Conservation (phyloP, 2,329 filamentous ascomycete species). For the Penicillium vulpinum region DNA sequence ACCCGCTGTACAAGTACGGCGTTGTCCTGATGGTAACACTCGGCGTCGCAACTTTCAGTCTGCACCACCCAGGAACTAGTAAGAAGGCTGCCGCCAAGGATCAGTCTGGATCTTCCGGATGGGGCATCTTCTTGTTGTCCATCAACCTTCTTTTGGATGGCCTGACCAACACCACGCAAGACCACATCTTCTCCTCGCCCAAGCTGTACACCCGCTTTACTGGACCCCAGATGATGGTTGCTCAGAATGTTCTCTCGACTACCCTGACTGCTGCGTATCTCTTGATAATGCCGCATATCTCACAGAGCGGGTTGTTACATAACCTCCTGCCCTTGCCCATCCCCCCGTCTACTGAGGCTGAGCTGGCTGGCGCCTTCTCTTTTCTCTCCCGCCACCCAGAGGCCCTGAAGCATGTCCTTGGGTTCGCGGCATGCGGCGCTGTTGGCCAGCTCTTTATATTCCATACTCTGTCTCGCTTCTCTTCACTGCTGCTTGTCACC, state of each 20-base stretch:
- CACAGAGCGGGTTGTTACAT: constrained; percentile 62
- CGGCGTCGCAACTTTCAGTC: constrained; percentile 91
- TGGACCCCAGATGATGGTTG: constrained; percentile 99
- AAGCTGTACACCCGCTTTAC: constrained; percentile 71
- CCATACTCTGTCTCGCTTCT: constrained; percentile 91
- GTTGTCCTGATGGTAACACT: constrained; percentile 88
- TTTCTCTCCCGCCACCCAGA: constrained; percentile 79
- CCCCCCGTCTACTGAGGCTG: constrained; percentile 61
- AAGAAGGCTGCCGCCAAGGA: constrained; percentile 52
- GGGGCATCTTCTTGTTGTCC: constrained; percentile 74
- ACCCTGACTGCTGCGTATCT: constrained; percentile 75
- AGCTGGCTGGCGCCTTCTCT: constrained; percentile 73
- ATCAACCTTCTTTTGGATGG: constrained; percentile 96
- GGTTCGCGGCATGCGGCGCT: constrained; percentile 86
- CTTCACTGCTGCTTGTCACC: constrained; percentile 86
- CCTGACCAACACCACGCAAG: constrained; percentile 93
- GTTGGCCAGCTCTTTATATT: constrained; percentile 97
- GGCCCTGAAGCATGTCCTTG: constrained; percentile 83
- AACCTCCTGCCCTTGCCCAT: constrained; percentile 67
- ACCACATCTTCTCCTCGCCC: constrained; percentile 76
- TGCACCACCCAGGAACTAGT: constrained; percentile 70
- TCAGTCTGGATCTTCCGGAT: constrained; percentile 65
- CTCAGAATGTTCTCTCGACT: constrained; percentile 87
- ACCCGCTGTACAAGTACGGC: constrained; percentile 94
- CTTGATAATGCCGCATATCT: constrained; percentile 75